A percentile compares a stretch with the other conserved stretches of the same genome.
phyloP scores from a whole-genome alignment of 345 rosid species.

The Hibiscus syriacus region DNA sequence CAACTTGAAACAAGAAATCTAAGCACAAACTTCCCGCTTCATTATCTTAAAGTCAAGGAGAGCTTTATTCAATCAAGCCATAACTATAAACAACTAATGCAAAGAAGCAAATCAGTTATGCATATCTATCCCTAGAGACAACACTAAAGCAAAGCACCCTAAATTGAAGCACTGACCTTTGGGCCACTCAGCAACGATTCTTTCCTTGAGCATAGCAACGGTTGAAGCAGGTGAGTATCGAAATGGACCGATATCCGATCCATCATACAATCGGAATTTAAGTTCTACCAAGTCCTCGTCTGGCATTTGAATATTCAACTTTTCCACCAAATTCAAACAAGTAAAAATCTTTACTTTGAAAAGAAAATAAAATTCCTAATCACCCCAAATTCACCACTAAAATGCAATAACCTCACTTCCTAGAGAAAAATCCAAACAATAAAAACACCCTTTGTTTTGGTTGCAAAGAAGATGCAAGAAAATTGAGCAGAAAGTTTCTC shows the following conservation, averaged over 20 bases:
- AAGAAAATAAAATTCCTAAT: neutral
- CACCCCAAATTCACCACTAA: neutral
- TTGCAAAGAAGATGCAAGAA: neutral
- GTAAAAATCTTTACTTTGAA: neutral
- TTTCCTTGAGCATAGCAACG: conserved; percentile 67
- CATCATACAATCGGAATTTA: conserved; percentile 82
- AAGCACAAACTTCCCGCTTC: neutral
- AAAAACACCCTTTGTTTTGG: neutral
- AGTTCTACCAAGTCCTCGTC: conserved; percentile 75
- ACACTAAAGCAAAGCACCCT: neutral
- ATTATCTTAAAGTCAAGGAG: neutral
- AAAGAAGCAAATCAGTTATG: neutral
- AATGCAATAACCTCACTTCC: neutral
- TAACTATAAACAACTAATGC: neutral
- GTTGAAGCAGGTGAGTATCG: conserved; percentile 68
- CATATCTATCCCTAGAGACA: neutral
- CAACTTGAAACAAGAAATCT: too few relatives aligned
- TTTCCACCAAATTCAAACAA: conserved; percentile 20
- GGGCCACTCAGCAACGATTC: conserved; percentile 63
- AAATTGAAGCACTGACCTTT: conserved; percentile 42
- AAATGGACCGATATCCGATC: conserved; percentile 90
- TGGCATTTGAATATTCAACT: conserved; percentile 43
- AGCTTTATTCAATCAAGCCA: neutral
- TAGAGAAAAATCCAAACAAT: neutral
- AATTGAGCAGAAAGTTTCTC: neutral